Evolutionary conservation across 768 basidiomycete genomes (phyloP).

Genomic region (Xanthoconium stramineum): DNA sequence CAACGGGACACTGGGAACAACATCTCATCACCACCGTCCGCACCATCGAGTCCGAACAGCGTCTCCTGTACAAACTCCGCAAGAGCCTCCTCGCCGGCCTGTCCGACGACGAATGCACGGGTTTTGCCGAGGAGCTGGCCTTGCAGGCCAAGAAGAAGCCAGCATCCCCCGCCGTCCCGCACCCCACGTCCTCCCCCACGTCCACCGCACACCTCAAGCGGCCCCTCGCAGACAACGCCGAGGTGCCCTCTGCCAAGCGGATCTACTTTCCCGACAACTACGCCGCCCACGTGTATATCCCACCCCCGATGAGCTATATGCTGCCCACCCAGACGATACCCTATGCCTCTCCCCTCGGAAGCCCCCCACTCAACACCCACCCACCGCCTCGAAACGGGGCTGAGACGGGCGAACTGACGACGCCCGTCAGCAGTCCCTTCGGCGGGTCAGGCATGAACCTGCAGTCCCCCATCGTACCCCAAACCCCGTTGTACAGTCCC

Average conservation of each 20-base stretch:
- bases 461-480: conserved; percentile 19
- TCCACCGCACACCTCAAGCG: conserved; percentile 25
- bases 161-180: neutral
- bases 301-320: conserved; percentile 27
- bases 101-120: conserved; percentile 53
- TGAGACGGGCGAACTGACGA: conserved; percentile 17
- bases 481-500: conserved; percentile 21
- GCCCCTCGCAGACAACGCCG: conserved; percentile 20
- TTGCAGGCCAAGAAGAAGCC: conserved; percentile 37
- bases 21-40: conserved; percentile 59
- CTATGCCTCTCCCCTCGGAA: conserved; percentile 21
- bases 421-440: conserved; percentile 16
- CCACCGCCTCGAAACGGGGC: conserved; percentile 10
- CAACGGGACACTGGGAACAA: conserved; percentile 63
- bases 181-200: conserved; percentile 4
- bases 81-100: conserved; percentile 58
- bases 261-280: conserved; percentile 28
- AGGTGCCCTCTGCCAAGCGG: conserved; percentile 28
- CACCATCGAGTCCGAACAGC: conserved; percentile 55
- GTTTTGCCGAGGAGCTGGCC: conserved; percentile 53
- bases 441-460: conserved; percentile 8
- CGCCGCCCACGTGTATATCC: conserved; percentile 29
- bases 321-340: conserved; percentile 28
- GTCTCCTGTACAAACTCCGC: conserved; percentile 59
- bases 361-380: conserved; percentile 13